Base-by-base conservation (phyloP, 495 filamentous ascomycete species). In the Hypoxylon trugodes region DNA sequence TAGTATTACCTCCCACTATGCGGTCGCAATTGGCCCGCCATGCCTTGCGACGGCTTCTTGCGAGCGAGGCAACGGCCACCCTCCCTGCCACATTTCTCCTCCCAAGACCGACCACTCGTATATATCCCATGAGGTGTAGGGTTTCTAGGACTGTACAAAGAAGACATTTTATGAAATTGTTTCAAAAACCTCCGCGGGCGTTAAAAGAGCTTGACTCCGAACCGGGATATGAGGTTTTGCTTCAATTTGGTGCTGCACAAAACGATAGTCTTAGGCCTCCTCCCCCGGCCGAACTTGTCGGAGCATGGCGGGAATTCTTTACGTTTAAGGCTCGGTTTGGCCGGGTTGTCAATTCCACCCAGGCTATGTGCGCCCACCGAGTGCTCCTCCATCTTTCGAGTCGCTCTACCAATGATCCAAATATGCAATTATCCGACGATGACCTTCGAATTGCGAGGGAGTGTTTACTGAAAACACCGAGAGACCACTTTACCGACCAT, bases 11-110 rank as follows among this genome's bases (percentile, higher is more conserved):
- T 73, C 63, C 69, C 75, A 68, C 74, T 60, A 96, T 96, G 92
- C 90, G 88, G 70, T 93, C 92, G 74, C 89, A 92, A 70, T 84
- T 96, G 65, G 59, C 73, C 66, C 73, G 73, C 68, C 68, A 75
- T 75, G 71, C 63, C 65, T 68, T 70, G 66, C 69, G 68, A 67
- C 71, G 71, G 67, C 63, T 67, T 66, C 73, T 65, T 61, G 57
- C 68, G 53, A 42, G 65, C 53, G 56, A 65, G 42, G 66, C 22
- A 47, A 52, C 61, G 41, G 62, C 37, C 65, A 50, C 59, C 43
- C 49, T 46, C 25, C 55, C 50, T 55, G 48, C 55, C 54, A 59
- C 43, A 43, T 60, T 59, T 37, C 24, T 26, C 28, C 37, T 52
- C 21, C 48, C 38, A 41, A 47, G 35, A 24, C 65, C 58, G 36